Evolutionary conservation across 2,329 filamentous ascomycete species (phyloP), one percentile per base, ranked within the genome.

Genomic region (Aspergillus fructus): DNA sequence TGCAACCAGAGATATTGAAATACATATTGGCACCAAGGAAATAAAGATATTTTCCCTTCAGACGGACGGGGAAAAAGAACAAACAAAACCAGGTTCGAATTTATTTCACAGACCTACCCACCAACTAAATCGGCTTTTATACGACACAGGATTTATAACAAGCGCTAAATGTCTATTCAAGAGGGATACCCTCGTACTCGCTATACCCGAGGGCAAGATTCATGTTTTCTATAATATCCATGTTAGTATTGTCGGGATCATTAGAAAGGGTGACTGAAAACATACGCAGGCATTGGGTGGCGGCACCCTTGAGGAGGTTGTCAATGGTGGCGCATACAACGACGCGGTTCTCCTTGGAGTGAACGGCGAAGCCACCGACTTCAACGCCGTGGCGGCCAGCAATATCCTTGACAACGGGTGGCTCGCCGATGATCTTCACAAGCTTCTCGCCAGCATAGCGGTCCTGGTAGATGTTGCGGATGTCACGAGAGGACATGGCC

Each of bases 251-350:
- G 12, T 6, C n/a, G 21, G 8, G 21, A 56, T 21, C 15, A 15
- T 21, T 19, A 17, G 15, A n/a, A 49, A 51, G 21, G 55, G 21
- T 40, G 46, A 42, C 45, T 43, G 5, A 43, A 43, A 6, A 88
- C 89, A 83, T 83, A 91, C 89, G 93, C 74, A 96, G 78, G 78
- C 92, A 96, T 75, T 96, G 93, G 11, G 93, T 96, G 6, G 90
- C 90, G 53, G 93, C 93, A 59, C 93, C 93, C 85, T 97, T 97
- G 67, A 94, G 82, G 65, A 97, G 78, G 76, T 97, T 96, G 76
- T 97, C 93, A 68, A 97, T 96, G 3, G 90, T 96, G 17, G 89
- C 90, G 71, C 93, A 96, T 62, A 97, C 85, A n/a, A 97, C 93
- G 0, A 96, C 93, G 51, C 94, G 84, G 84, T 92, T 94, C 57